Percentiles rank a stretch among this genome's conserved stretches.
Conservation (phyloP, 495 filamentous ascomycete species). For the Aspergillus coremiiformis region DNA sequence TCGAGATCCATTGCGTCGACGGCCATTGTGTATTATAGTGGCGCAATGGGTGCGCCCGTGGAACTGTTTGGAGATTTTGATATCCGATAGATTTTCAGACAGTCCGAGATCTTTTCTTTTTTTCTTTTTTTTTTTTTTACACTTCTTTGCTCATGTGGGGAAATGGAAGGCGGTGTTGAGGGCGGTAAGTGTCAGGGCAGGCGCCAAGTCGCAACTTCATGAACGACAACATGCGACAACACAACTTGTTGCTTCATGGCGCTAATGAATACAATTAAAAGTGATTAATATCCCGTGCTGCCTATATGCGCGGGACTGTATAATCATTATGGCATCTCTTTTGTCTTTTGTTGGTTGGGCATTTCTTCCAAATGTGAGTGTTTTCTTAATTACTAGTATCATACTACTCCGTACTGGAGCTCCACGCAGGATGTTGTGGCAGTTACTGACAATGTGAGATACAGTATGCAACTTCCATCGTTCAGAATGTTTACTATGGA, state of each 20-base stretch:
- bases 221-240: neutral
- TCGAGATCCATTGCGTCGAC: slow-evolving; percentile 41
- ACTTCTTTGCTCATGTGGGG: neutral
- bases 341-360: slow-evolving; percentile 75
- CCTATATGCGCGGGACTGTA: slow-evolving; percentile 5
- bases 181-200: slow-evolving; percentile 22
- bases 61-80: slow-evolving; percentile 11
- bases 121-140: slow-evolving; percentile 20
- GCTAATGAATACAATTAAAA: neutral
- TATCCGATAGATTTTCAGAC: slow-evolving; percentile 9
- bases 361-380: slow-evolving; percentile 68
- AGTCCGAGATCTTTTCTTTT: slow-evolving; percentile 35
- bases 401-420: too few relatives aligned
- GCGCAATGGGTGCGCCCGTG: slow-evolving; percentile 17
- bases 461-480: slow-evolving; percentile 69
- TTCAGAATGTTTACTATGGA: slow-evolving; percentile 78
- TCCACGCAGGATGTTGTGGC: neutral
- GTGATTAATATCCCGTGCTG: neutral
- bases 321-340: slow-evolving; percentile 37
- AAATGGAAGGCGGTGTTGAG: slow-evolving; percentile 25
- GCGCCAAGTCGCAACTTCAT: neutral
- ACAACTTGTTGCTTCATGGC: neutral
- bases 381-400: too few relatives aligned
- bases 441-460: neutral
- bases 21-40: slow-evolving; percentile 30